Percentiles rank a stretch among this genome's conserved stretches.
phyloP scores from a whole-genome alignment of 768 basidiomycete species.

The Hysterangium stoloniferum region DNA sequence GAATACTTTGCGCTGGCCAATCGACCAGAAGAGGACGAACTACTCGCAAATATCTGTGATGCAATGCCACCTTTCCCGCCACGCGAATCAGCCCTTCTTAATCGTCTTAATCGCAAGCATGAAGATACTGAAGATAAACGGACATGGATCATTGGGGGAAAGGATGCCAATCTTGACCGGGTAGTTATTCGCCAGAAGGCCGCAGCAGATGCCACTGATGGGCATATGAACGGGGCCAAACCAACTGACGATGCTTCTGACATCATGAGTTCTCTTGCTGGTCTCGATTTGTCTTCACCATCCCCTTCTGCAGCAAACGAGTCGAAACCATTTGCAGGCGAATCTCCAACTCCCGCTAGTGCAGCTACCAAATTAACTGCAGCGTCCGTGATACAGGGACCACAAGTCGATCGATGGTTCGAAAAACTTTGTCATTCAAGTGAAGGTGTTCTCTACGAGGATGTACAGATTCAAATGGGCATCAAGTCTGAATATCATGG shows the following conservation, averaged over 20 bases:
- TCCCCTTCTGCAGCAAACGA: conserved; percentile 22
- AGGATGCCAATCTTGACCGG: conserved; percentile 79
- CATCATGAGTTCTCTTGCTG: conserved; percentile 68
- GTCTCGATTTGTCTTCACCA: conserved; percentile 59
- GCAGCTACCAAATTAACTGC: conserved; percentile 7
- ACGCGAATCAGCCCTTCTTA: conserved; percentile 83
- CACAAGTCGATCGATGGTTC: conserved; percentile 85
- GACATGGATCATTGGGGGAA: conserved; percentile 94
- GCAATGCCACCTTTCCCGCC: conserved; percentile 99
- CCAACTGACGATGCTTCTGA: conserved; percentile 36
- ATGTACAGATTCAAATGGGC: conserved; percentile 91
- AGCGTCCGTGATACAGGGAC: conserved; percentile 54
- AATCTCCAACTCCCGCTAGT: conserved; percentile 4
- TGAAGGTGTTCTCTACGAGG: conserved; percentile 94
- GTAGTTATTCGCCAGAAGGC: conserved; percentile 45
- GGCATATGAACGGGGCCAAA: conserved; percentile 25
- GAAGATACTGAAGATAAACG: conserved; percentile 92
- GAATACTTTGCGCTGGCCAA: conserved; percentile 89
- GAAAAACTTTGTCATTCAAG: conserved; percentile 68
- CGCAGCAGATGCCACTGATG: conserved; percentile 28
- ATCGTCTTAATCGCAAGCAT: conserved; percentile 80
- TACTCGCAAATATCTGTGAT: conserved; percentile 91
- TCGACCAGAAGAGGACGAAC: conserved; percentile 81
- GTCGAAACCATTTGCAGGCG: conserved; percentile 8
- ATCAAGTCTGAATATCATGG: conserved; percentile 96